Base-by-base conservation (phyloP, 2,329 filamentous ascomycete genomes). In the Colletotrichum sp. region DNA sequence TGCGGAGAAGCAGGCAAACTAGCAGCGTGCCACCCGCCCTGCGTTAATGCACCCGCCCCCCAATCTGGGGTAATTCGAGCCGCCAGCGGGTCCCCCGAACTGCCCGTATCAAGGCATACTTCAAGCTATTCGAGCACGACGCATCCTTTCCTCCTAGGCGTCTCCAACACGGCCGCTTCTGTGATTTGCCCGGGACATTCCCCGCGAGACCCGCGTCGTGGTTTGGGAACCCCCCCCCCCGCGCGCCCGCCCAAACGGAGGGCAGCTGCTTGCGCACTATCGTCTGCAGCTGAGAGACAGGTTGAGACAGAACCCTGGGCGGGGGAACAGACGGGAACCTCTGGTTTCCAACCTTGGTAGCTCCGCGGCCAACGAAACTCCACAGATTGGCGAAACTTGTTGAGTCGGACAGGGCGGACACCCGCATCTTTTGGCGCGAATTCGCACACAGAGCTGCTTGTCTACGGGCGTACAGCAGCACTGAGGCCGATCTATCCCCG, bases 21-120 rank as follows among this genome's bases (percentile, higher is more conserved):
- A 21, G 36, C 59, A 28, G 28, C 16, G 24, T 59, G 66, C 30
- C 16, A 12, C 12, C 44, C 32, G 39, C 26, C 36, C 18, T 24
- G 69, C 39, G 57, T 72, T n/a, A 28, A 36, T 63, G 30, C 34
- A 63, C 57, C 68, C 39, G 36, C 63, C 16, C 49, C 67, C 21
- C 63, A 72, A 32, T 52, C 69, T 52, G 62, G 73, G 73, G 70
- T 65, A 73, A 73, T 72, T 69, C 70, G 73, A 76, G 64, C 73
- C 73, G 73, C 73, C 63, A 55, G 63, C 55, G 73, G 73, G 70
- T 69, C 68, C 4, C 24, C 34, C 15, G 10, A 44, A 21, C 39
- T 28, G 59, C 34, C 64, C 39, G 34, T 60, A 34, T 39, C 34
- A 65, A 60, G 57, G 32, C 59, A 76, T 7, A 76, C 39, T 65